phyloP scores from a whole-genome alignment of 116 monocot species.

The Cymodocea nodosa region DNA sequence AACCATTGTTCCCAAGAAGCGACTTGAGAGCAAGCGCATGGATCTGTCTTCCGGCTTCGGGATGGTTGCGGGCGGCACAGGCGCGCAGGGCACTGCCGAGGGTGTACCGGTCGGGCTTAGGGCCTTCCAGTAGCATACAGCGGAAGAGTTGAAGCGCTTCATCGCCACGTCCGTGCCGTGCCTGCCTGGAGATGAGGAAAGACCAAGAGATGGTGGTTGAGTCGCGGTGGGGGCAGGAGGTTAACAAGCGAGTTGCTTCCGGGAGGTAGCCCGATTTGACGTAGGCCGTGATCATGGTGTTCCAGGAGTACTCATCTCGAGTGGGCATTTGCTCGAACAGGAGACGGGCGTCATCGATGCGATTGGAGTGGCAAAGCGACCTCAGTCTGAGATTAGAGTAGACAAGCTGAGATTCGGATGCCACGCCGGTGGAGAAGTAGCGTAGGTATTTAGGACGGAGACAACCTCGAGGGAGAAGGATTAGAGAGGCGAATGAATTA shows the following conservation, averaged over 20 bases:
- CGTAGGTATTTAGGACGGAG: background rate
- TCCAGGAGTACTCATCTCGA: slow-evolving; percentile 36
- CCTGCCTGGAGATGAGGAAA: slow-evolving; percentile 4
- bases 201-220: slow-evolving; percentile 8
- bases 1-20: slow-evolving; percentile 1
- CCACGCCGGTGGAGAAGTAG: background rate
- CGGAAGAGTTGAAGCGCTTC: slow-evolving; percentile 7
- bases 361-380: slow-evolving; percentile 9
- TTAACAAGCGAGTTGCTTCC: slow-evolving; percentile 28
- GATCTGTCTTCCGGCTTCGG: slow-evolving; percentile 6
- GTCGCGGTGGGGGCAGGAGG: background rate
- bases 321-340: slow-evolving; percentile 32
- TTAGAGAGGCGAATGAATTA: too few relatives aligned
- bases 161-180: background rate
- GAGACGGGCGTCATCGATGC: slow-evolving; percentile 18
- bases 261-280: slow-evolving; percentile 19
- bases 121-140: slow-evolving; percentile 6
- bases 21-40: slow-evolving; percentile 18
- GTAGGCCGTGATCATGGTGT: slow-evolving; percentile 46
- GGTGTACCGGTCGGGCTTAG: slow-evolving; percentile 8
- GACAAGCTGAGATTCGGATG: background rate
- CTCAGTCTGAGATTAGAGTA: slow-evolving; percentile 1
- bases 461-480: background rate
- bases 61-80: slow-evolving; percentile 2
- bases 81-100: slow-evolving; percentile 13